Evolutionary conservation across 768 basidiomycete species (phyloP).

Genomic region (Suillus spraguei): DNA sequence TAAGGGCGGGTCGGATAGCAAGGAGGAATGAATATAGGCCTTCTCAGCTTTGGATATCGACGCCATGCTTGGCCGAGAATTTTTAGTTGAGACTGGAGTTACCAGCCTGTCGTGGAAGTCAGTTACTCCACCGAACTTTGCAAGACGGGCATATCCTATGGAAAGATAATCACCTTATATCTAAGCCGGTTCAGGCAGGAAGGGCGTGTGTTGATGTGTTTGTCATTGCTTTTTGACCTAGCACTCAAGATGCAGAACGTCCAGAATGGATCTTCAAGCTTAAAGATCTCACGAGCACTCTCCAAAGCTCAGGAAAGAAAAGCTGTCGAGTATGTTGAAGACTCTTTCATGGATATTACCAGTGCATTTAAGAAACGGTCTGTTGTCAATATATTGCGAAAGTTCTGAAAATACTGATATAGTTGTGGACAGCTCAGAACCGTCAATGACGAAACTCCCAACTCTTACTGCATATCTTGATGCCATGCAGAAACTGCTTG

Average conservation of each 20-base stretch:
- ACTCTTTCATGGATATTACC: constrained; percentile 64
- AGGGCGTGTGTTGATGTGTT: constrained; percentile 24
- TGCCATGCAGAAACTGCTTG: constrained; percentile 55
- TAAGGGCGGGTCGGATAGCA: constrained; percentile 59
- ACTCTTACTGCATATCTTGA: constrained; percentile 64
- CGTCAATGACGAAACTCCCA: constrained; percentile 50
- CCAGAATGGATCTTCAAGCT: not conserved
- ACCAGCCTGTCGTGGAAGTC: constrained; percentile 2
- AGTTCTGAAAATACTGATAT: constrained; percentile 5
- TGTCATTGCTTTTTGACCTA: constrained; percentile 11
- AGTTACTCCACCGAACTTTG: not conserved
- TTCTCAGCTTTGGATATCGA: constrained; percentile 76
- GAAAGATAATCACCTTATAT: not conserved
- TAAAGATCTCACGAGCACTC: constrained; percentile 34
- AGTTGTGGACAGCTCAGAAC: constrained; percentile 24
- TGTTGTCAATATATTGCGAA: constrained; percentile 23
- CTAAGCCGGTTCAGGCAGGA: not conserved
- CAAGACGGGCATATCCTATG: not conserved
- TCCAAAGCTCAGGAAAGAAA: constrained; percentile 63
- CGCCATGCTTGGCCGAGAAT: constrained; percentile 15
- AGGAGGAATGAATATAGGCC: constrained; percentile 71
- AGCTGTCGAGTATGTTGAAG: constrained; percentile 66
- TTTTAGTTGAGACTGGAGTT: not conserved
- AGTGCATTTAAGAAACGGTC: constrained; percentile 78
- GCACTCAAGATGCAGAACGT: constrained; percentile 9